Percentiles rank a stretch among this genome's conserved stretches.
Conservation (phyloP, 805 yeast genomes). For the Sugiyamaella mastotermitis region DNA sequence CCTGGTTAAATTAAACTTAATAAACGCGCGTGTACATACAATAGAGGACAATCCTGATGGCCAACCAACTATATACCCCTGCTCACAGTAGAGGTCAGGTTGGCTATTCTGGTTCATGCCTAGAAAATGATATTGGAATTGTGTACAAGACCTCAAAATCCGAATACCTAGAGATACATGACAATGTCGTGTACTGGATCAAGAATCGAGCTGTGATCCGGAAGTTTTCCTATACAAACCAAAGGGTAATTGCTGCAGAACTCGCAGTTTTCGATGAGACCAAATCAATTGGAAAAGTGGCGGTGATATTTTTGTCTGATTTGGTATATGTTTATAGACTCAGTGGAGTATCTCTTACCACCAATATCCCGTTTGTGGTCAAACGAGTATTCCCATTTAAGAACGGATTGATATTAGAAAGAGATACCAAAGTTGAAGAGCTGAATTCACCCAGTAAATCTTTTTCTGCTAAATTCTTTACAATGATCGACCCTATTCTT, state of each 20-base stretch:
- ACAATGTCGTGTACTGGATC: conserved; percentile 38
- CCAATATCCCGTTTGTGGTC: conserved; percentile 65
- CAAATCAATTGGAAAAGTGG: conserved; percentile 19
- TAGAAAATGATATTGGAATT: too few species aligned
- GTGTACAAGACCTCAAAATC: too few species aligned
- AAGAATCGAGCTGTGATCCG: conserved; percentile 46
- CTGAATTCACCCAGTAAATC: conserved; percentile 1
- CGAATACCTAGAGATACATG: conserved; percentile 4
- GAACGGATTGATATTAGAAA: conserved; percentile 61
- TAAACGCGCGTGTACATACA: too few species aligned
- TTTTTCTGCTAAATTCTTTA: conserved; percentile 41
- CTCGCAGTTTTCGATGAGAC: conserved; percentile 44
- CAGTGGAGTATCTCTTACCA: conserved; percentile 53
- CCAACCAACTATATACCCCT: too few species aligned
- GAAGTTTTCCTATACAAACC: conserved; percentile 42
- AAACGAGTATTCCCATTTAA: conserved; percentile 57
- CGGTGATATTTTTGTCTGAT: conserved; percentile 57
- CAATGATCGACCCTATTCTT: conserved; percentile 67
- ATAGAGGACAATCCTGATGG: too few species aligned
- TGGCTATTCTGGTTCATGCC: too few species aligned
- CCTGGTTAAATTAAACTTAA: too few species aligned
- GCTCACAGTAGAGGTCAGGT: too few species aligned
- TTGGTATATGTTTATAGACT: conserved; percentile 56
- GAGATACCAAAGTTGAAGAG: conserved; percentile 28
- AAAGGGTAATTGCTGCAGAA: conserved; percentile 49